phyloP scores from a whole-genome alignment of 176 grass and related monocot genomes.

The Cenchrus purpureus region DNA sequence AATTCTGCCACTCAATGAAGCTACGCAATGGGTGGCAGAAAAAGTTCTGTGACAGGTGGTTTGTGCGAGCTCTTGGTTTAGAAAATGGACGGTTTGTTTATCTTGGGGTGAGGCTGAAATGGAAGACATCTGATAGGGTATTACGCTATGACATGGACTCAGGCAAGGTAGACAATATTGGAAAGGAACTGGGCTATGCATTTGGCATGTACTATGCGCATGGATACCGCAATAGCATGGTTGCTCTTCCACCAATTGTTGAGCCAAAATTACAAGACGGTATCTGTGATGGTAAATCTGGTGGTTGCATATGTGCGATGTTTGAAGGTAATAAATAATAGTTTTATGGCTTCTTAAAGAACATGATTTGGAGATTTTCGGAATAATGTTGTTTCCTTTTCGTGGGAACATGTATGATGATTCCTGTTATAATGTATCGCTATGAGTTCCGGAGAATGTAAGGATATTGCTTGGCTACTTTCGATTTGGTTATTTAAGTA shows the following conservation, averaged over 20 bases:
- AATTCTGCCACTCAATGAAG: conserved; percentile 27
- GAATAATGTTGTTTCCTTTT: background rate
- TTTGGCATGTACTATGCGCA: background rate
- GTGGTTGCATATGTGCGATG: background rate
- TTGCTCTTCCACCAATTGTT: background rate
- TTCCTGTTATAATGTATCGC: background rate
- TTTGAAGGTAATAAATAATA: background rate
- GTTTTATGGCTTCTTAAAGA: background rate
- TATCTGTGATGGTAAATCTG: background rate
- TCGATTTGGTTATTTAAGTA: no score
- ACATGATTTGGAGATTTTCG: background rate
- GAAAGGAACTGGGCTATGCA: background rate
- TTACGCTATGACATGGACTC: background rate
- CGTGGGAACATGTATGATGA: background rate
- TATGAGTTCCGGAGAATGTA: background rate
- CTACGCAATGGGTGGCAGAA: background rate
- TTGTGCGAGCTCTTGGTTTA: background rate
- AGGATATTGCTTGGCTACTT: background rate
- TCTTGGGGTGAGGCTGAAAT: background rate
- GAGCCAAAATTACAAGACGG: background rate
- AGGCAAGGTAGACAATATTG: background rate
- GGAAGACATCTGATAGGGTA: background rate
- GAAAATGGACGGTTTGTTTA: background rate
- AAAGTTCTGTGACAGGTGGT: conserved; percentile 14
- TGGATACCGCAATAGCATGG: conserved; percentile 31